A percentile compares a stretch with the other conserved stretches of the same genome.
Evolutionary conservation across 2,329 filamentous ascomycete species (phyloP).

Genomic region (Alternaria sp.): DNA sequence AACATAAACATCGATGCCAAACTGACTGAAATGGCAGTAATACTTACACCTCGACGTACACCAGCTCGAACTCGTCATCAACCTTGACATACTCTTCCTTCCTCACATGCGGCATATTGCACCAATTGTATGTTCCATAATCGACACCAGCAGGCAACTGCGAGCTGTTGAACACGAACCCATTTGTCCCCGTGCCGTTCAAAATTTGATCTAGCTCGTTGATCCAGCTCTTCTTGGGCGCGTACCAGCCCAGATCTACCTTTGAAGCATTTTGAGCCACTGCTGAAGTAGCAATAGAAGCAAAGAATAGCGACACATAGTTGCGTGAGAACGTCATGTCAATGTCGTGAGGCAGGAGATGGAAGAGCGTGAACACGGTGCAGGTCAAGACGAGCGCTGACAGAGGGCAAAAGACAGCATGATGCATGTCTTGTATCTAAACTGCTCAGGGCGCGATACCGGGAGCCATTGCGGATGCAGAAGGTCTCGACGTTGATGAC

Average conservation of each 20-base stretch:
- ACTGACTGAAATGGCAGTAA: not conserved
- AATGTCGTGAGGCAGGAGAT: conserved; percentile 25
- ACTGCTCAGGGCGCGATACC: conserved; percentile 2
- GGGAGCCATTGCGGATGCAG: conserved; percentile 34
- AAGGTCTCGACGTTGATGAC: conserved; percentile 24
- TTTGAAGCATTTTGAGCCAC: conserved; percentile 25
- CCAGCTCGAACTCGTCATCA: conserved; percentile 66
- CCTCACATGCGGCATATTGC: conserved; percentile 88
- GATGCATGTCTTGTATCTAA: conserved; percentile 38
- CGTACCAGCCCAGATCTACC: conserved; percentile 47
- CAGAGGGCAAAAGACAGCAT: conserved; percentile 24
- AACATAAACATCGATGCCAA: not conserved
- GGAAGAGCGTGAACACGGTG: conserved; percentile 33
- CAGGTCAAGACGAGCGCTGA: conserved; percentile 28
- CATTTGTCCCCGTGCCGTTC: conserved; percentile 69
- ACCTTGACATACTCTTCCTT: conserved; percentile 68
- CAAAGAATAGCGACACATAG: conserved; percentile 30
- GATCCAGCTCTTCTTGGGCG: conserved; percentile 56
- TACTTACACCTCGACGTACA: conserved; percentile 77
- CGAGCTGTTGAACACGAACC: conserved; percentile 77
- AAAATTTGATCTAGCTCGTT: conserved; percentile 69
- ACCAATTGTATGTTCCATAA: conserved; percentile 78
- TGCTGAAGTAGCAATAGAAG: conserved; percentile 27
- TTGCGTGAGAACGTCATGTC: conserved; percentile 34
- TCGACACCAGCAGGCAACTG: conserved; percentile 60